phyloP scores from a whole-genome alignment of 2,329 filamentous ascomycete genomes.

The Podosphaera leucotricha region DNA sequence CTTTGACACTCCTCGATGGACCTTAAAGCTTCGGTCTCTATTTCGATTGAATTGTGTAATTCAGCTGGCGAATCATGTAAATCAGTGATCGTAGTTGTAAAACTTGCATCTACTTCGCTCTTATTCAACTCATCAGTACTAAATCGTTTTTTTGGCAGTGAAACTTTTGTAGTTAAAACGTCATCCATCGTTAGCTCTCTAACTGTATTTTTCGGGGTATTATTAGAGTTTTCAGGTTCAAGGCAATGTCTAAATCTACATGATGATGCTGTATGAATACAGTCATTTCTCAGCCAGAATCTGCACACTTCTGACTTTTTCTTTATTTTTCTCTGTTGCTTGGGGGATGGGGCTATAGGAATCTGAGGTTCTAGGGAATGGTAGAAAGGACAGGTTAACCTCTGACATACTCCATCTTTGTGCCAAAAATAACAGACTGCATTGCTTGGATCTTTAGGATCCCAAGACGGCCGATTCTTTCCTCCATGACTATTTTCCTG shows the following conservation, averaged over 20 bases:
- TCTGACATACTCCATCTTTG: constrained; percentile 2
- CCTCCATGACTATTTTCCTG: neutral
- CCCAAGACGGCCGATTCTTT: constrained; percentile 2
- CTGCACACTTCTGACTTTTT: neutral
- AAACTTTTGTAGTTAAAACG: too few relatives aligned
- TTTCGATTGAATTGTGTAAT: too few relatives aligned
- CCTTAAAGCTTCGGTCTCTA: too few relatives aligned
- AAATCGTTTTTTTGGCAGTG: too few relatives aligned
- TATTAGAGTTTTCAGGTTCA: too few relatives aligned
- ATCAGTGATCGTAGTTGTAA: neutral
- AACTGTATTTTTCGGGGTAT: neutral
- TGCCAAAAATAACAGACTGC: constrained; percentile 6
- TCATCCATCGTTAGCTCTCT: neutral
- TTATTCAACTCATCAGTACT: too few relatives aligned
- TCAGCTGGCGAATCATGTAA: too few relatives aligned
- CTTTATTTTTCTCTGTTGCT: neutral
- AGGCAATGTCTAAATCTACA: too few relatives aligned
- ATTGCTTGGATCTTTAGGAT: constrained; percentile 2
- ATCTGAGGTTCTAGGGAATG: constrained; percentile 3
- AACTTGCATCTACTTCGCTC: too few relatives aligned
- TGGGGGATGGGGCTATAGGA: constrained; percentile 1
- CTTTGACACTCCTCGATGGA: too few relatives aligned
- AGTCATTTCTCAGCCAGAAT: neutral
- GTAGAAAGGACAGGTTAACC: constrained; percentile 4
- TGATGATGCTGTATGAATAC: neutral